These are phyloP conservation scores for Spirogloea muscicola DNA, from an alignment of 139 green algal genomes.

Conservation along the genomic window DNA sequence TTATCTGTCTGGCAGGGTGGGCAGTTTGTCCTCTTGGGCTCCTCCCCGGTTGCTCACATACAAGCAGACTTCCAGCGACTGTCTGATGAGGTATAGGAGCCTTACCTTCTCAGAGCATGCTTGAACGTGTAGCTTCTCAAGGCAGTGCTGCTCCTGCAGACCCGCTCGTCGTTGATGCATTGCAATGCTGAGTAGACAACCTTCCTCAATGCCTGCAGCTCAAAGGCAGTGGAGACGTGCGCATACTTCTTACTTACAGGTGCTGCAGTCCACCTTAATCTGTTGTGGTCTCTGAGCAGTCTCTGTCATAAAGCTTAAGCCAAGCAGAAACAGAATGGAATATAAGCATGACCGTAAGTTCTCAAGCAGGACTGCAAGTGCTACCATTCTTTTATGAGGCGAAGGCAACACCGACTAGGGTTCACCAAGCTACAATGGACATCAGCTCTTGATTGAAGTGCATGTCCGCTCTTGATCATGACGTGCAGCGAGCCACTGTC, in stretches of 20 bases:
- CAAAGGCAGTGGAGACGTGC: not conserved
- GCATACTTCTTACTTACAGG: conserved; percentile 19
- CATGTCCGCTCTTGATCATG: conserved; percentile 54
- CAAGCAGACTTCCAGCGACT: conserved; percentile 74
- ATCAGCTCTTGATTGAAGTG: too few relatives aligned
- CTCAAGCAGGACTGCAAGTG: not conserved
- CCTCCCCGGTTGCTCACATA: conserved; percentile 57
- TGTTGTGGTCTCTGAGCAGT: too few relatives aligned
- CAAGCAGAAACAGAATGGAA: too few relatives aligned
- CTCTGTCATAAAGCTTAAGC: too few relatives aligned
- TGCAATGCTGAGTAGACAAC: not conserved
- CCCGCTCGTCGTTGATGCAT: not conserved
- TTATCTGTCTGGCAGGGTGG: conserved; percentile 57
- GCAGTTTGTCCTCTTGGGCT: conserved; percentile 91
- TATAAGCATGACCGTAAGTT: too few relatives aligned
- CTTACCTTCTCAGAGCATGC: too few relatives aligned
- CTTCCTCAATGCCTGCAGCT: conserved; percentile 5
- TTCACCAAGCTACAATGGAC: too few relatives aligned
- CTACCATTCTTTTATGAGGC: not conserved
- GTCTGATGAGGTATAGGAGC: conserved; percentile 54
- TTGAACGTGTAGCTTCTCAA: too few relatives aligned
- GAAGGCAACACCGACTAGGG: not conserved
- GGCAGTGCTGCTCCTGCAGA: not conserved
- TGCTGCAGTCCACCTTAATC: too few relatives aligned
- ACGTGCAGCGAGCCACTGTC: conserved; percentile 80